Evolutionary conservation across 2,329 filamentous ascomycete genomes (phyloP).

Genomic region (Aspergillus fructus): DNA sequence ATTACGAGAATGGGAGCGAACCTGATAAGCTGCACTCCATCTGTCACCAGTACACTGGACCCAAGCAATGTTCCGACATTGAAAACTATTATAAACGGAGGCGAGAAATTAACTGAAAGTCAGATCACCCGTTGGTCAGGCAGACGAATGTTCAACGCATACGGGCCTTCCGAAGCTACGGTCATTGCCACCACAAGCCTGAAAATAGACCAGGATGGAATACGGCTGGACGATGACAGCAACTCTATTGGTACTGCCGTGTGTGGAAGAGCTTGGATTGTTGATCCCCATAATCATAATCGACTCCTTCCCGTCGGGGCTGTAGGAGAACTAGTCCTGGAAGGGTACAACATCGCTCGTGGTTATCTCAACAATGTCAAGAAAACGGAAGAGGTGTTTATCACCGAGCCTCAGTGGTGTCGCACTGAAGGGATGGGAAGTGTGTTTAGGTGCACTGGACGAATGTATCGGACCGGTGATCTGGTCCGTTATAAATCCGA

Average conservation of each 20-base stretch:
- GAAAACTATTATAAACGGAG: conserved; percentile 44
- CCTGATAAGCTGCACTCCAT: conserved; percentile 58
- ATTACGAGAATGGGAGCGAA: conserved; percentile 54
- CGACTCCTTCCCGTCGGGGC: conserved; percentile 45
- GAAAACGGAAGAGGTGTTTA: conserved; percentile 37
- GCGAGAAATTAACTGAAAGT: conserved; percentile 45
- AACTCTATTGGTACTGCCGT: conserved; percentile 36
- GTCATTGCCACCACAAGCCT: conserved; percentile 34
- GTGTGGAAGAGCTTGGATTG: conserved; percentile 39
- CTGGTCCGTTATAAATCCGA: conserved; percentile 37
- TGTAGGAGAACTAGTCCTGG: conserved; percentile 49
- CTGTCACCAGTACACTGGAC: conserved; percentile 53
- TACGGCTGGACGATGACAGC: conserved; percentile 28
- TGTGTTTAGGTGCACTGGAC: conserved; percentile 26
- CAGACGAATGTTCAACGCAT: conserved; percentile 47
- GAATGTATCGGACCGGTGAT: conserved; percentile 41
- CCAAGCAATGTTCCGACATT: conserved; percentile 47
- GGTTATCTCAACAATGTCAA: conserved; percentile 44
- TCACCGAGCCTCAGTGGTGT: conserved; percentile 35
- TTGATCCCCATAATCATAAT: conserved; percentile 38
- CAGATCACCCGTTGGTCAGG: conserved; percentile 47
- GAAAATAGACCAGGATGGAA: conserved; percentile 31
- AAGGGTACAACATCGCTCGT: conserved; percentile 46
- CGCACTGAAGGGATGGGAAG: conserved; percentile 18
- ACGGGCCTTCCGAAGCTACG: conserved; percentile 43